phyloP scores from a whole-genome alignment of 441 rosid genomes.

The Jatropha podagrica region DNA sequence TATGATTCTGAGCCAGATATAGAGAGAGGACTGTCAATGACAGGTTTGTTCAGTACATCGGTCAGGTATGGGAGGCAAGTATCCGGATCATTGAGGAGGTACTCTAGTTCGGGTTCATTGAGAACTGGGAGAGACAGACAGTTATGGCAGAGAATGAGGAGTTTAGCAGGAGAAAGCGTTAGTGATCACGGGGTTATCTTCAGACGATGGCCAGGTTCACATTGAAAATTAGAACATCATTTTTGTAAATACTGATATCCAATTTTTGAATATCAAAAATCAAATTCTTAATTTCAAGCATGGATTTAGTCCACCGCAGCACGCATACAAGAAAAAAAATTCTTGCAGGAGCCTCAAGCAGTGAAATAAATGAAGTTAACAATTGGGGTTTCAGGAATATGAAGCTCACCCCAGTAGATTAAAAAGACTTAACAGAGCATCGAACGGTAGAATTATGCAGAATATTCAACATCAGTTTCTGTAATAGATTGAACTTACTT shows the following conservation, averaged over 20 bases:
- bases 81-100: constrained; percentile 55
- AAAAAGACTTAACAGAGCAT: background rate
- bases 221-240: constrained; percentile 29
- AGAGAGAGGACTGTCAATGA: constrained; percentile 60
- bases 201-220: constrained; percentile 58
- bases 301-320: background rate
- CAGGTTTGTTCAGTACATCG: constrained; percentile 48
- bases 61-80: constrained; percentile 39
- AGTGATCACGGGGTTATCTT: constrained; percentile 60
- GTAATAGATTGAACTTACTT: background rate
- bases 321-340: background rate
- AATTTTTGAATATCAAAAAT: constrained; percentile 1
- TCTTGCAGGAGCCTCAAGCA: background rate
- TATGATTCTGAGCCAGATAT: constrained; percentile 60
- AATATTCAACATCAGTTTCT: background rate
- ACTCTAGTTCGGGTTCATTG: constrained; percentile 78
- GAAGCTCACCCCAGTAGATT: background rate
- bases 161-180: constrained; percentile 62
- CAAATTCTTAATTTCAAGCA: constrained; percentile 3
- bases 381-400: background rate
- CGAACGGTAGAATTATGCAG: too few relatives aligned
- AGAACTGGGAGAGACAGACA: constrained; percentile 45
- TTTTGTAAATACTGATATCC: constrained; percentile 18
- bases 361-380: constrained; percentile 18
- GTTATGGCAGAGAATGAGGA: constrained; percentile 70